Evolutionary conservation across 108 stramenopile species (phyloP), one percentile per base, ranked within the genome.

Genomic region (Nitzschia putrida): DNA sequence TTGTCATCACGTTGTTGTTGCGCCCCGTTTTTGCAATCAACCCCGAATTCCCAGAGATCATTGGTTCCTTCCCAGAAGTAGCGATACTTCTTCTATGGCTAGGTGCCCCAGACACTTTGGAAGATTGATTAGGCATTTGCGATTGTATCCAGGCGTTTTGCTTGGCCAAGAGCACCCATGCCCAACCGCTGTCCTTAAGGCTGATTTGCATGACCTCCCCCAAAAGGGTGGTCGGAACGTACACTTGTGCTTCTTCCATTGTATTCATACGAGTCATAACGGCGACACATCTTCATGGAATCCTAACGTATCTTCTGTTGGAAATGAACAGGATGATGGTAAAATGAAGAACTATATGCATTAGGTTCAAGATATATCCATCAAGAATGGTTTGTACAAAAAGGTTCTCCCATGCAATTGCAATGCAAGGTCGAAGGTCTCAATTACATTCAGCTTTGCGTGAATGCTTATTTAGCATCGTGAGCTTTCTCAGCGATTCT

Each of bases 181-280:
- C 29, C 47, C 43, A 24, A 34, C 72, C 74, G 80, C 71, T 61
- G 80, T 80, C 80, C 80, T 80, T 80, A 80, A 80, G 80, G 80
- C 76, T 81, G 80, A 68, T 81, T 81, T 69, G 51, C 72, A 81
- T 73, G 80, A 69, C 68, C 44, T 54, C 12, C 45, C 51, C 47
- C 12, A 18, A 22, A n/a, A 34, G 29, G 29, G 29, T 4, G 56
- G 73, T 68, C 80, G 73, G 80, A 80, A 80, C 80, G 80, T 61
- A 75, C 65, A 49, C 25, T 49, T 69, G 60, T 73, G 74, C 80
- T 80, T 80, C 80, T 71, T 66, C 65, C 29, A 59, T 80, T 80
- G 80, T 65, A 75, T 66, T 76, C 73, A 80, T 68, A 77, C 80
- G 80, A 80, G 80, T 80, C 80, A 80, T 80, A 80, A 80, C 80